Conservation (phyloP, 2,329 filamentous ascomycete species). For the Graphilbum ipis-grandicollis region DNA sequence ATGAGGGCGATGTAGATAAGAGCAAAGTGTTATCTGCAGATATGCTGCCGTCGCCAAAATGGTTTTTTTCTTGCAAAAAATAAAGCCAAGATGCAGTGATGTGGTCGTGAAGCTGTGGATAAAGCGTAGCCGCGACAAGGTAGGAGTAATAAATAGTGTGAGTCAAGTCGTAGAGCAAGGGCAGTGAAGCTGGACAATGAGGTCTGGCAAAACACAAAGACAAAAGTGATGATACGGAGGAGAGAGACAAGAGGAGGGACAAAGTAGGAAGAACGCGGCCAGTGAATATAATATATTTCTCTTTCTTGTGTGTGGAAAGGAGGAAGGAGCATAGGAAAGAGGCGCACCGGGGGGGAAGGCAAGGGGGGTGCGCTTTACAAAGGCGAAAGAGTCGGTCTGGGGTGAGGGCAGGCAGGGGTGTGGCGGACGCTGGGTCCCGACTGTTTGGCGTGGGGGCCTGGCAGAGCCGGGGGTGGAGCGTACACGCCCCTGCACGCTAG, state of each 20-base stretch:
- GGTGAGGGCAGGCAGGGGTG: conserved; percentile 1
- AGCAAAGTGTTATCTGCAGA: too few relatives aligned
- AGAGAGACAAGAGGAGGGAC: not conserved
- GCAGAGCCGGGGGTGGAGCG: not conserved
- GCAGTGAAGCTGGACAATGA: too few relatives aligned
- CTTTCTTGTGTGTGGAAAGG: conserved; percentile 1
- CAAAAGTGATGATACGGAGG: not conserved
- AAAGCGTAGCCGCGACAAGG: too few relatives aligned
- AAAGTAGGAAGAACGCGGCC: not conserved
- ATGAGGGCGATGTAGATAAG: too few relatives aligned
- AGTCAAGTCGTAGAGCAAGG: not conserved
- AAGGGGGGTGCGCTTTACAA: conserved; percentile 5
- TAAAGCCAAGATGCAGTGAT: not conserved
- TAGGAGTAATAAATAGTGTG: too few relatives aligned
- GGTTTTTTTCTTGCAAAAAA: not conserved
- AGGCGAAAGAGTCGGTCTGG: not conserved
- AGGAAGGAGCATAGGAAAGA: not conserved
- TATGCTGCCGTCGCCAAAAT: not conserved
- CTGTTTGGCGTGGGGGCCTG: conserved; percentile 4
- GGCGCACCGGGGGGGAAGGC: not conserved
- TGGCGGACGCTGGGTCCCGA: conserved; percentile 6
- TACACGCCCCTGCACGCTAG: not conserved
- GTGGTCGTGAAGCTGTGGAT: not conserved
- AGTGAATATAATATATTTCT: conserved; percentile 6
- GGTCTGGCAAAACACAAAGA: too few relatives aligned